Base-by-base conservation (phyloP, 768 basidiomycete species). In the Suillus brevipes region DNA sequence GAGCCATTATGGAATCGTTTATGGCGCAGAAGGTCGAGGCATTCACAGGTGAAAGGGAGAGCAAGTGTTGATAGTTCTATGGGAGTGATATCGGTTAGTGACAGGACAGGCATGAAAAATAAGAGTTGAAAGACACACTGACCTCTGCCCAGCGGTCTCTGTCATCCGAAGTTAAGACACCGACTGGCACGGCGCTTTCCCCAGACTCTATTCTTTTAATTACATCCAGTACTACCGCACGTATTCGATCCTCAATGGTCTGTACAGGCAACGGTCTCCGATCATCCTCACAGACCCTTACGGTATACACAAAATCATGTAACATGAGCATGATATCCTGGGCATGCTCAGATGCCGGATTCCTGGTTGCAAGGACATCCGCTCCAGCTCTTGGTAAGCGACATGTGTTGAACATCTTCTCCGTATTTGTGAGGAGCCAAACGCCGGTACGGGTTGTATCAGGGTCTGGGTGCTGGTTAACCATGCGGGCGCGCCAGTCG, bases 81-180 rank as follows among this genome's bases (percentile, higher is more conserved):
- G 28, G 28, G 42, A 60, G 40, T 58, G 40, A 37, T 62, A 60
- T 37, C 40, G 61, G 58, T 64, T 36, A 47, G 45, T 61, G 47
- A 42, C 16, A 34, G 3, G 56, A 23, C 9, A 20, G 70, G 52
- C 58, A 2, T 9, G 6, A 3, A 55, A 31, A 53, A n/a, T 18
- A 31, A 57, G 9, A 23, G 20, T 28, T 8, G 25, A 38, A 31
- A 49, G 6, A 50, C 23, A 20, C 14, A 69, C 85, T 64, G 75
- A 94, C 94, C 72, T 84, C 78, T 13, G 90, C 84, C 96, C 96
- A 97, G 13, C 74, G 79, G 75, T 97, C 92, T 66, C 96, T 82
- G 31, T 89, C 83, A 72, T 96, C 94, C 4, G 90, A 88, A 28
- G 88, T 92, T 53, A 97, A 79, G 0, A 88, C 81, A 9, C 92